Percentiles rank a stretch among this genome's conserved stretches.
phyloP scores from a whole-genome alignment of 2,329 filamentous ascomycete species.

The Paracorniculantispora psalliotae region DNA sequence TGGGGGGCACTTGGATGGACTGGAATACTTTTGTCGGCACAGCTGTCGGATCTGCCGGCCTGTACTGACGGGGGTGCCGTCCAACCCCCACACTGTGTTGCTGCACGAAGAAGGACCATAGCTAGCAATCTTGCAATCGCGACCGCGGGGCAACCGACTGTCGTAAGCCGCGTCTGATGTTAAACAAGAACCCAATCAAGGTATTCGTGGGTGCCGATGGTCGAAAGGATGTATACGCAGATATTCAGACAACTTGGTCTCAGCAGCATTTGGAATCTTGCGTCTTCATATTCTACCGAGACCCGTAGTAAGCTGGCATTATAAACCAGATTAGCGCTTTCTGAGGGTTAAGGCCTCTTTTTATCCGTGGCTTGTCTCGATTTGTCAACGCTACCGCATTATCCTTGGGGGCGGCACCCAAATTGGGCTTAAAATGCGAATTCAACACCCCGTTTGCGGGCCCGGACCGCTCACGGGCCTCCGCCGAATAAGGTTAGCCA shows the following conservation, averaged over 20 bases:
- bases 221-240: not conserved
- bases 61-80: not conserved
- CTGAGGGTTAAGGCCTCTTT: not conserved
- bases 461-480: not conserved
- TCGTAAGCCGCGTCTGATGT: not conserved
- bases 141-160: not conserved
- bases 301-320: not conserved
- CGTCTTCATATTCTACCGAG: not conserved
- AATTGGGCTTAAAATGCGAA: not conserved
- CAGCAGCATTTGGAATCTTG: not conserved
- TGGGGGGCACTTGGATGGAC: not conserved
- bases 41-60: not conserved
- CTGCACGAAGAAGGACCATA: not conserved
- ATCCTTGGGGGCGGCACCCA: not conserved
- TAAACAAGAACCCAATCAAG: not conserved
- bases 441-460: not conserved
- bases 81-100: not conserved
- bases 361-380: not conserved
- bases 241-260: not conserved
- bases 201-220: not conserved
- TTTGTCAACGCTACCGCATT: not conserved
- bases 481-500: not conserved
- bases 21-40: not conserved
- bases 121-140: not conserved
- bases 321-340: not conserved